Base-by-base conservation (phyloP, 257 asterid genomes). In the Primulina eburnea region DNA sequence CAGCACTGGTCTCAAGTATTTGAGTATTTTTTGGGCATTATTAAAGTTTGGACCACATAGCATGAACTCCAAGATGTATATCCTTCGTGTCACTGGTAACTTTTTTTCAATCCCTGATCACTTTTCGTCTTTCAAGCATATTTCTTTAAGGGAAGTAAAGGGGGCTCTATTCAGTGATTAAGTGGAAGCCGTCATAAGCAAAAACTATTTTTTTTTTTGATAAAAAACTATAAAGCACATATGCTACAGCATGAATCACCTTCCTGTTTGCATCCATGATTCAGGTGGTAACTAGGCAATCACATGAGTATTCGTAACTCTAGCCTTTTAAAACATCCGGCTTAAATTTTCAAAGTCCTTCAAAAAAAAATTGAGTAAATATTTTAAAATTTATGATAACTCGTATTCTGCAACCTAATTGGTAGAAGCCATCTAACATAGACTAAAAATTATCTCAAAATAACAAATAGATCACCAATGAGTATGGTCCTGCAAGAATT, bases 371-470 rank as follows among this genome's bases (percentile, higher is more conserved):
- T 4, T 7, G 6, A 6, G 50, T 10, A 38, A 38, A 38, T 0
- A 1, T 38, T 38, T 10, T 2, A 5, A 10, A 38, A 10, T 2
- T 38, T 2, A 0, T 38, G 16, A 10, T 30, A 34, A 58, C 35
- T 65, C 35, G 37, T 33, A 17, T 29, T 60, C 30, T 32, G 69
- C 70, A 60, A 34, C 60, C 35, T 30, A 28, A 40, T 10, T 32
- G 67, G 64, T 5, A 2, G 59, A 58, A 64, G 59, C 43, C 38
- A 16, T 57, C 67, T 58, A 63, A 21, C 3, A 61, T 40, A 68
- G 32, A 62, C 35, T 12, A 9, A 40, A 9, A 12, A 40, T 20
- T n/a, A 30, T 37, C 75, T 64, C 69, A 53, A 65, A 20, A 68
- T 55, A 24, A 17, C n/a, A 11, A 72, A 43, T 11, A 18, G 63